A percentile compares a stretch with the other conserved stretches of the same genome.
Evolutionary conservation across 2,329 filamentous ascomycete genomes (phyloP).

Genomic region (Exophiala lecanii-corni): DNA sequence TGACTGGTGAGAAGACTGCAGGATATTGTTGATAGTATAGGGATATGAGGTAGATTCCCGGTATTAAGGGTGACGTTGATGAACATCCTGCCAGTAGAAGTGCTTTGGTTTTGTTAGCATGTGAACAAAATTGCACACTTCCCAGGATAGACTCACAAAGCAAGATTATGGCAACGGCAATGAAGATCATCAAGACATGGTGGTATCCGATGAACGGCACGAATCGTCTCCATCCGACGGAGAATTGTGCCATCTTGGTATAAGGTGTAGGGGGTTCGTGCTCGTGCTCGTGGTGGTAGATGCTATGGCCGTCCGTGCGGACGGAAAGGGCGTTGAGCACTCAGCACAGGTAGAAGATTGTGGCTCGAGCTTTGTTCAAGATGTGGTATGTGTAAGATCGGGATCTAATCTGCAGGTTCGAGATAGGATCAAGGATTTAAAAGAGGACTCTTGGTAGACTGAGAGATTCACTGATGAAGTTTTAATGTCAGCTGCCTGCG

Average conservation of each 20-base stretch:
- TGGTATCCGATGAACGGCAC: constrained; percentile 64
- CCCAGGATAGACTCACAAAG: constrained; percentile 69
- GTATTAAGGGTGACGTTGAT: constrained; percentile 90
- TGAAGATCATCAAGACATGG: constrained; percentile 95
- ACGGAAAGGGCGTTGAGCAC: constrained; percentile 16
- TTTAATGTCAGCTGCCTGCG: constrained; percentile 17
- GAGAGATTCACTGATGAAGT: neutral
- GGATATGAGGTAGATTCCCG: constrained; percentile 95
- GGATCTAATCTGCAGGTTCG: no score
- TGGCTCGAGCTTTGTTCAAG: no score
- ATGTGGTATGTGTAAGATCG: no score
- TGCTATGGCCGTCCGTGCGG: constrained; percentile 21
- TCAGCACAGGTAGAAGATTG: constrained; percentile 19
- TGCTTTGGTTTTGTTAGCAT: constrained; percentile 49
- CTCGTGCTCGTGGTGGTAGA: no score
- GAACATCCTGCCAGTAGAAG: constrained; percentile 92
- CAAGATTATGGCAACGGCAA: constrained; percentile 87
- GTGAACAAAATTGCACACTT: no score
- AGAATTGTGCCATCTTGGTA: constrained; percentile 30
- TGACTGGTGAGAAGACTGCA: constrained; percentile 74
- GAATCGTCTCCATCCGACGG: constrained; percentile 41
- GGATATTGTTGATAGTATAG: constrained; percentile 90
- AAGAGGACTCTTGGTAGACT: no score
- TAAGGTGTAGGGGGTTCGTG: no score
- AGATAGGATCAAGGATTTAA: no score